Conservation (phyloP, 805 yeast species). For the Ogataea neopini region DNA sequence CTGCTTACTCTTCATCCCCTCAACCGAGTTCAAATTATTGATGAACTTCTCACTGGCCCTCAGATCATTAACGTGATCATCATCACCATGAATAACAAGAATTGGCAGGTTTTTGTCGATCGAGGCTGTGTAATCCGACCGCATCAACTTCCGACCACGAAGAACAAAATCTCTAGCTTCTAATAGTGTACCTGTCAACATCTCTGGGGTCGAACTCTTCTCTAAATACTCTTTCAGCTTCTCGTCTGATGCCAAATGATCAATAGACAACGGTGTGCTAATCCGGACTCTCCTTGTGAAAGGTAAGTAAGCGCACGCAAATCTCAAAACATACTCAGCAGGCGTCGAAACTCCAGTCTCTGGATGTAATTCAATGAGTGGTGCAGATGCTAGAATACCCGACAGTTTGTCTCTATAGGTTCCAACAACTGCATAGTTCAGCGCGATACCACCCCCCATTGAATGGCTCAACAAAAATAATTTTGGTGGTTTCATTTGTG, state of each 20-base stretch:
- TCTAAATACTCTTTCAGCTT: conserved; percentile 47
- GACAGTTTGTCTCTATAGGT: conserved; percentile 45
- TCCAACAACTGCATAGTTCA: conserved; percentile 64
- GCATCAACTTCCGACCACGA: conserved; percentile 57
- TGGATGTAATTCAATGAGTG: conserved; percentile 60
- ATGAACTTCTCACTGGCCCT: conserved; percentile 47
- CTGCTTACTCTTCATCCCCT: conserved; percentile 32
- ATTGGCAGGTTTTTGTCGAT: conserved; percentile 46
- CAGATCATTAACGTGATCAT: conserved; percentile 61
- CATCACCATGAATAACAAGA: conserved; percentile 59
- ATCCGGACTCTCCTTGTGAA: conserved; percentile 41
- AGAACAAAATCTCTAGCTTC: conserved; percentile 60
- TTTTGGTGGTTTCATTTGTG: conserved; percentile 34
- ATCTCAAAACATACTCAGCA: conserved; percentile 43
- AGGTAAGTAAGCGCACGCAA: conserved; percentile 45
- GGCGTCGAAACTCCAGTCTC: conserved; percentile 54
- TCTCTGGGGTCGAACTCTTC: conserved; percentile 40
- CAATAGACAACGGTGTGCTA: conserved; percentile 55
- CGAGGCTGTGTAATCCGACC: conserved; percentile 38
- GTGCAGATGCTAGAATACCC: conserved; percentile 56
- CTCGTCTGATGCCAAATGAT: conserved; percentile 53
- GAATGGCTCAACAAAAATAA: conserved; percentile 67
- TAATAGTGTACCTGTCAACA: conserved; percentile 55
- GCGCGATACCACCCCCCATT: conserved; percentile 77
- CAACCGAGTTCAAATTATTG: conserved; percentile 27